Base-by-base conservation (phyloP, 2,329 filamentous ascomycete species). In the Aspergillus sp. region DNA sequence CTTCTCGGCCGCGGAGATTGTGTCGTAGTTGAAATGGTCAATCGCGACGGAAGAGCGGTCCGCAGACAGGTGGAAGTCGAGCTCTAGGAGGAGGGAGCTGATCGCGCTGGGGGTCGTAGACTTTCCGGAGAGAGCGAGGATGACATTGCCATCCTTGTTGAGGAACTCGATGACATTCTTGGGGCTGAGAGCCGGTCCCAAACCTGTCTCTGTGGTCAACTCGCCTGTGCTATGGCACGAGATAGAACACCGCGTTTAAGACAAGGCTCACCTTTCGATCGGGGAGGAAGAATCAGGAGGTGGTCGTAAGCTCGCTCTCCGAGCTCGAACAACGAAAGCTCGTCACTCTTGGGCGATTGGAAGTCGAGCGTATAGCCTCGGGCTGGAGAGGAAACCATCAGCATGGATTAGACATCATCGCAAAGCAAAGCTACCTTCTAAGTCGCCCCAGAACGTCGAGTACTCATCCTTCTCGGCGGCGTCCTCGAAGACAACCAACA, bases 1-100 rank as follows among this genome's bases (percentile, higher is more conserved):
- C 67, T 85, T 83, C 59, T 96, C 91, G 46, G 85, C 68, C 4
- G 93, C 87, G 38, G 87, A 90, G 30, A 82, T 62, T 51, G 82
- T 79, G 67, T 97, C 93, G 75, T 94, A 94, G 77, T 90, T 88
- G 84, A 97, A 96, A 79, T 99, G 94, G 74, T 97, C 94, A 56
- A 97, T 87, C 5, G 96, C 87, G 52, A 93, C 79, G 52, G 89
- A 86, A 51, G 87, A 90, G 65, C 92, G 89, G 73, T 96, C 93
- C 33, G 84, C 76, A 36, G 94, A 90, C n/a, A 96, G 83, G 60
- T 86, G 80, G 66, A 99, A 88, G 68, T 96, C 93, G 70, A 96
- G 81, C 74, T 97, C 91, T 65, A 89, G 78, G 47, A 97, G 88
- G 51, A 95, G 80, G 40, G 88, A 87, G 60, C 85, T 84, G 62